Percentiles rank a stretch among this genome's conserved stretches.
Evolutionary conservation across 768 basidiomycete genomes (phyloP).

Genomic region (Phylloporus sp.): DNA sequence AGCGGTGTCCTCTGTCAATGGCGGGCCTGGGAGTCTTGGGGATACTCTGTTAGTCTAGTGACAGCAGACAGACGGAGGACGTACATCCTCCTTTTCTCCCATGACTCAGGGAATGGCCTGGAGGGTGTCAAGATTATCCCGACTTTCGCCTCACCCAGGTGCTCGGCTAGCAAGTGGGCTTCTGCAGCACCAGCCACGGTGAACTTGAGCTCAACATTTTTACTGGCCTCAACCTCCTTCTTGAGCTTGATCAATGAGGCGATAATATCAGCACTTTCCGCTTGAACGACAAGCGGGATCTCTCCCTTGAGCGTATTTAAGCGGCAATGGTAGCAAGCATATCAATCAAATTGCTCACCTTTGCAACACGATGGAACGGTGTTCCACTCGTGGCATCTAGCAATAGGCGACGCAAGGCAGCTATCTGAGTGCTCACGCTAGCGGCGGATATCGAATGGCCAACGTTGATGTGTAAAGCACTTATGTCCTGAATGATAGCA

Average conservation of each 20-base stretch:
- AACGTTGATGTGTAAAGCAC: constrained; percentile 61
- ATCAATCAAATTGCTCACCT: too few relatives aligned
- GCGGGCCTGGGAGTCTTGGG: constrained; percentile 29
- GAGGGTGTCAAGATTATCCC: constrained; percentile 69
- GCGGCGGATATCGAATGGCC: constrained; percentile 38
- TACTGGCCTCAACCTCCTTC: constrained; percentile 51
- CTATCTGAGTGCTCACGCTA: constrained; percentile 81
- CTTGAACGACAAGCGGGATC: constrained; percentile 72
- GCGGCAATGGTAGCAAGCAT: background rate
- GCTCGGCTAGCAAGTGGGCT: constrained; percentile 67
- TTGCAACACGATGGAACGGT: constrained; percentile 40
- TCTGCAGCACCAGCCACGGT: constrained; percentile 68
- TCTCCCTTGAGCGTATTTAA: constrained; percentile 42
- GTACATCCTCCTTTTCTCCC: constrained; percentile 52
- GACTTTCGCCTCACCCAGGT: constrained; percentile 62
- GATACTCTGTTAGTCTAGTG: constrained; percentile 6
- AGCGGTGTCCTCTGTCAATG: constrained; percentile 42
- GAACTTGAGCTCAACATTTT: constrained; percentile 43
- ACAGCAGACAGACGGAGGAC: background rate
- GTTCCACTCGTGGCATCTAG: constrained; percentile 28
- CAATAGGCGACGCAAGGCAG: constrained; percentile 63
- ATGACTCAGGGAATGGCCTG: constrained; percentile 66
- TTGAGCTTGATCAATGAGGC: constrained; percentile 72
- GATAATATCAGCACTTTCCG: constrained; percentile 77
- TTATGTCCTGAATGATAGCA: constrained; percentile 57